Percentiles rank a stretch among this genome's conserved stretches.
Evolutionary conservation across 139 green algal genomes (phyloP).

Genomic region (Edaphochlamys debaryana): DNA sequence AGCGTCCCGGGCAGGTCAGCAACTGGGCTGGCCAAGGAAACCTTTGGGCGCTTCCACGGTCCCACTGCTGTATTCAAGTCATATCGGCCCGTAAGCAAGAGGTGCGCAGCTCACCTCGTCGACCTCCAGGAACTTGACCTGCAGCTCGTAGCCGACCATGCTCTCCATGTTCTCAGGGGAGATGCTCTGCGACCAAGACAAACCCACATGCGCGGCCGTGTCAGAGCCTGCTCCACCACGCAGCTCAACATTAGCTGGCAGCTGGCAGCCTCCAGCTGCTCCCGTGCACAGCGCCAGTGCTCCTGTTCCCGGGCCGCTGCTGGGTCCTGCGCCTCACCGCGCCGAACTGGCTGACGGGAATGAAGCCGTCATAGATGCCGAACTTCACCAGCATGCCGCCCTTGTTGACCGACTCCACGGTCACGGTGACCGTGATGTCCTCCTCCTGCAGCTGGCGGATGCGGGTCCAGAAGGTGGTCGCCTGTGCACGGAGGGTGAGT

Average conservation of each 20-base stretch:
- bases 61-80: too few species aligned
- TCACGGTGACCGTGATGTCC: conserved; percentile 81
- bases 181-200: conserved; percentile 62
- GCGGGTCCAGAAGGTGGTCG: conserved; percentile 76
- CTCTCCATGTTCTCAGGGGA: conserved; percentile 73
- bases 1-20: too few species aligned
- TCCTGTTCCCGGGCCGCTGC: too few species aligned
- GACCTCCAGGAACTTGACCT: conserved; percentile 96
- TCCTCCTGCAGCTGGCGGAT: conserved; percentile 84
- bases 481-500: not conserved
- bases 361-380: conserved; percentile 83
- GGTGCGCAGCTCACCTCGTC: conserved; percentile 86
- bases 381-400: conserved; percentile 86
- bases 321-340: too few species aligned
- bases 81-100: too few species aligned
- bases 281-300: too few species aligned
- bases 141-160: conserved; percentile 82
- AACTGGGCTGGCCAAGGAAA: too few species aligned
- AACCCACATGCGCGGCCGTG: too few species aligned
- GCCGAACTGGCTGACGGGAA: conserved; percentile 81
- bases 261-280: too few species aligned
- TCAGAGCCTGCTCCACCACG: too few species aligned
- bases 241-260: too few species aligned
- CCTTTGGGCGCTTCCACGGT: too few species aligned
- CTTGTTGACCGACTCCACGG: conserved; percentile 79